Base-by-base conservation (phyloP, 495 filamentous ascomycete species). In the Xylona heveae region DNA sequence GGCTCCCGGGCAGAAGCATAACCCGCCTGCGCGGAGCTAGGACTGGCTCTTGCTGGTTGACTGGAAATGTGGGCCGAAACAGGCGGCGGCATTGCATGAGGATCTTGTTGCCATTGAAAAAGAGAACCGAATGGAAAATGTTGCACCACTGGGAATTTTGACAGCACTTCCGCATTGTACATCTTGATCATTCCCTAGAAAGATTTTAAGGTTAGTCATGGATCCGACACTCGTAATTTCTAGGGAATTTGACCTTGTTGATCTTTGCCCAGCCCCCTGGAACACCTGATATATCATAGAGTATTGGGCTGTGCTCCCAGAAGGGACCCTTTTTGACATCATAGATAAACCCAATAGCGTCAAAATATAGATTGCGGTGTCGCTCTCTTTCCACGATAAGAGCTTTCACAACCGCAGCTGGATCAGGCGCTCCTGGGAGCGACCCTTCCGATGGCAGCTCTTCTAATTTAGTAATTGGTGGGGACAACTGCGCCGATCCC, bases 311-410 rank as follows among this genome's bases (percentile, higher is more conserved):
- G 45, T 99, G 88, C 43, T 95, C 88, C 90, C 88, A 95, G 52
- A 99, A 99, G 1, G 90, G 88, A 0, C 88, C 88, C 33, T 59
- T 81, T 50, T 99, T 99, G 31, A 99, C 88, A 54, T 95, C 90
- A 48, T 93, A 76, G 45, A 99, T 94, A 55, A 99, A 99, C 6
- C 80, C 84, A 39, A 99, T 66, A n/a, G 88, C 90, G n/a, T 73
- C 74, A 58, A 94, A 99, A 51, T 99, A 99, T 59, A 99, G 66
- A 50, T 94, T 93, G 9, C 43, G 57, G 32, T 60, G 57, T 33
- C 80, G 59, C 47, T 83, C 69, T 25, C 61, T 54, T 26, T 78
- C 62, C 19, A 92, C 83, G 10, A 68, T 49, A 16, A 52, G 53
- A 2, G 56, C 43, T 40, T 82, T 83, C 7, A 65, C 59, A 3